Evolutionary conservation across 352 stramenopile genomes (phyloP), one percentile per base, ranked within the genome.

Genomic region (Pythium sukuiense): DNA sequence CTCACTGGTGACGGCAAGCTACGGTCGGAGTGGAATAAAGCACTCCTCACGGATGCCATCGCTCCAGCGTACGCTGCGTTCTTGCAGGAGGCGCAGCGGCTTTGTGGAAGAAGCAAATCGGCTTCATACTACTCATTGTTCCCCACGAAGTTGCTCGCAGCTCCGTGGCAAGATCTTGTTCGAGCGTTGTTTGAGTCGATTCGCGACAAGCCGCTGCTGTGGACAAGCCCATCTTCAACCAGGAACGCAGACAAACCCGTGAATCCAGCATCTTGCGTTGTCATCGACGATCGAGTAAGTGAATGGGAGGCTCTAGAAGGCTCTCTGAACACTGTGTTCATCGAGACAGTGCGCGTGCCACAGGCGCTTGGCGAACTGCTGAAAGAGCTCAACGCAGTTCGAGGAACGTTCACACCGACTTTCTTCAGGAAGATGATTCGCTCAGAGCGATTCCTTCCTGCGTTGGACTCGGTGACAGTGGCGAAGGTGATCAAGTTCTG

Each of bases 1-100:
- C 87, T 95, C 78, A 81, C 78, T 46, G 86, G 86, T 52, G 84
- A 95, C 68, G 84, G 84, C 37, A 89, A 91, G 63, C 67, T 91
- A 3, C 76, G 86, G 2, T 95, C 86, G 6, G 77, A 90, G 45
- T 95, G 84, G 86, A 95, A 95, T 61, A 63, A 66, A 24, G 83
- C 67, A 33, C 61, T 95, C 8, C 71, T 95, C 24, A 63, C 71
- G 24, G 86, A 95, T 73, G 86, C 83, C 2, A 79, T 91, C n/a
- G 86, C 83, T 16, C 84, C 84, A 39, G 83, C 86, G 16, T 95
- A 95, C 61, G 66, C 89, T 30, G 75, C 71, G 1, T 89, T 95
- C 35, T 63, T 95, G 12, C 30, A 87, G 14, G 67, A 82, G 72
- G 82, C 77, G 27, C 81, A 81, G 55, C 35, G 57, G 7, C 69